phyloP scores from a whole-genome alignment of 352 stramenopile species.

The Phytophthora crassamura region DNA sequence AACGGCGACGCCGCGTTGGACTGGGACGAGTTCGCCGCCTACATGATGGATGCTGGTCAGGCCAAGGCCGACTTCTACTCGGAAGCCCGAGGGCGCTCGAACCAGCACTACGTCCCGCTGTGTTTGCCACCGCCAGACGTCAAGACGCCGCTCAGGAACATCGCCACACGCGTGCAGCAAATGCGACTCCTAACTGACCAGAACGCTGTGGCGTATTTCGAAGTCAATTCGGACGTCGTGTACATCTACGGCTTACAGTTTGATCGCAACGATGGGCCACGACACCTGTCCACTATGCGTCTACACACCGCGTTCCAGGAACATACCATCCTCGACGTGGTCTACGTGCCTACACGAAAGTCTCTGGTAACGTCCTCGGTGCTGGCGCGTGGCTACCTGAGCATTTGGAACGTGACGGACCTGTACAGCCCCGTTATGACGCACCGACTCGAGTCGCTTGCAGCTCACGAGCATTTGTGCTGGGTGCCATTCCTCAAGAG shows the following conservation, averaged over 20 bases:
- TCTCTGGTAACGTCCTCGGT: conserved; percentile 68
- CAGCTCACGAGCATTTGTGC: conserved; percentile 62
- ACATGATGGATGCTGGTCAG: conserved; percentile 83
- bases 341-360: conserved; percentile 54
- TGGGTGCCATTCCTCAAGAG: conserved; percentile 64
- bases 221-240: conserved; percentile 70
- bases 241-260: conserved; percentile 72
- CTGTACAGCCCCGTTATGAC: conserved; percentile 65
- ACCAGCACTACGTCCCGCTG: conserved; percentile 53
- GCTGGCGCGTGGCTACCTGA: conserved; percentile 58
- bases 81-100: conserved; percentile 30
- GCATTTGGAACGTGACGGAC: conserved; percentile 63
- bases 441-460: conserved; percentile 61
- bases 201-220: conserved; percentile 74
- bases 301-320: conserved; percentile 82
- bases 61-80: conserved; percentile 64
- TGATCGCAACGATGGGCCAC: conserved; percentile 62
- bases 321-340: conserved; percentile 63
- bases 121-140: conserved; percentile 42
- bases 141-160: conserved; percentile 57
- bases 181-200: conserved; percentile 55
- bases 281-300: conserved; percentile 69
- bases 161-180: conserved; percentile 61
- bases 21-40: conserved; percentile 91
- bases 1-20: conserved; percentile 88